Base-by-base conservation (phyloP, 441 rosid species). In the Syzygium malaccense region DNA sequence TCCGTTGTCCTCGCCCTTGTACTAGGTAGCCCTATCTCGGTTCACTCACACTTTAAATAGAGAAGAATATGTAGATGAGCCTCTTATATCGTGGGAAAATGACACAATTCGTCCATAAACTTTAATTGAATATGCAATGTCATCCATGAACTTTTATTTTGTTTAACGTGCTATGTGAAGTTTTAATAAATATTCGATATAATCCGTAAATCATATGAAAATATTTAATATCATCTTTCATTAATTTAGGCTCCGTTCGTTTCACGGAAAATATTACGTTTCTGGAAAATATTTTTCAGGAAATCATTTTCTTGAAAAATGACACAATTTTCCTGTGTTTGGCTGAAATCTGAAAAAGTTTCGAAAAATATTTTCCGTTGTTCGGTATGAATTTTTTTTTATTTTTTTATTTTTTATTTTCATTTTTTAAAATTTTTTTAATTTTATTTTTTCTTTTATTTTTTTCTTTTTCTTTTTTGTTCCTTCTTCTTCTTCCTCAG, bases 71-170 rank as follows among this genome's bases (percentile, higher is more conserved):
- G 8, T 37, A 11, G 15, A 37, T 37, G 28, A 20, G 49, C 28
- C 80, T 37, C 28, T 23, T 37, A 20, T 71, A 10, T 37, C 10
- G 1, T 3, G 49, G 2, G 17, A 71, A 37, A 37, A 71, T 0
- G 8, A 20, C 26, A 71, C 14, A 33, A 37, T 11, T 5, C 0
- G 3, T 66, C 9, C 0, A 18, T 66, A 0, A 68, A 68, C 2
- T 32, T 32, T 66, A 17, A 18, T 32, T 3, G 4, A 9, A 2
- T 66, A 17, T 64, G 75, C 3, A 64, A 30, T 64, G 6, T 30
- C 12, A 4, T 30, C 0, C 2, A 0, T 4, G 4, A 8, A 64
- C 0, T 30, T 66, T 30, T 66, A 17, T 32, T 66, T 66, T 66
- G 48, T 68, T 68, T 5, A 19, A 19, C 9, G 10, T 66, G 4